Base-by-base conservation (phyloP, 2,329 filamentous ascomycete genomes). In the Fusarium veterinarium region DNA sequence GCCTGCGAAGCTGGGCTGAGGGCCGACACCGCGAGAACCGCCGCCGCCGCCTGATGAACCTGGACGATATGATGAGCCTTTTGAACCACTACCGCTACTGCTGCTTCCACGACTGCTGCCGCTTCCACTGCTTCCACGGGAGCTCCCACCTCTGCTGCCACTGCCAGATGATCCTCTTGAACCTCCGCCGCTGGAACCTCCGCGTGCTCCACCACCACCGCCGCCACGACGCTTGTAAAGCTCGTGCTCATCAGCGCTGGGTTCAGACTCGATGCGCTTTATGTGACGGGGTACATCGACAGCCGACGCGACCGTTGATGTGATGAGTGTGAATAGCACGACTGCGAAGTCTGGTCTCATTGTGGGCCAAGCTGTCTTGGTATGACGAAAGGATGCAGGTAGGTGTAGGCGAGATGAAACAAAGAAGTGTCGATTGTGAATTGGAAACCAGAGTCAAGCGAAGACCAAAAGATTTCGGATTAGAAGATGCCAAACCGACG, bases 161-260 rank as follows among this genome's bases (percentile, higher is more conserved):
- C 60, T 61, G 25, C 67, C 60, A 37, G 57, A 56, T 57, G 60
- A 45, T 30, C 64, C 49, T 55, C 76, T 70, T 25, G 64, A 49
- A 17, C 58, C 33, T 19, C 79, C 71, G 28, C 74, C 51, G 20
- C 79, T 55, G n/a, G 77, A 75, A 20, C 81, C 81, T 14, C 64
- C 64, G 28, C 64, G 81, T 23, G 85, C 83, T 53, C 88, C 87
- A 16, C 86, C 81, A 13, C 87, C 88, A 11, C 89, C 89, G 52
- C 90, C 89, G 40, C 89, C 89, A 75, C 88, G 88, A 71, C 90
- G 85, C 83, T 90, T 91, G 83, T 84, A 90, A 28, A 91, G 80
- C 37, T 89, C 84, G 59, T 86, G 79, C 59, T 80, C 76, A 33
- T 81, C 75, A 31, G 70, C 59, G 41, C 74, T 71, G 12, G 77